These are phyloP conservation scores for Zygosaccharomyces siamensis DNA, from an alignment of 805 yeast species.

Conservation along the genomic window DNA sequence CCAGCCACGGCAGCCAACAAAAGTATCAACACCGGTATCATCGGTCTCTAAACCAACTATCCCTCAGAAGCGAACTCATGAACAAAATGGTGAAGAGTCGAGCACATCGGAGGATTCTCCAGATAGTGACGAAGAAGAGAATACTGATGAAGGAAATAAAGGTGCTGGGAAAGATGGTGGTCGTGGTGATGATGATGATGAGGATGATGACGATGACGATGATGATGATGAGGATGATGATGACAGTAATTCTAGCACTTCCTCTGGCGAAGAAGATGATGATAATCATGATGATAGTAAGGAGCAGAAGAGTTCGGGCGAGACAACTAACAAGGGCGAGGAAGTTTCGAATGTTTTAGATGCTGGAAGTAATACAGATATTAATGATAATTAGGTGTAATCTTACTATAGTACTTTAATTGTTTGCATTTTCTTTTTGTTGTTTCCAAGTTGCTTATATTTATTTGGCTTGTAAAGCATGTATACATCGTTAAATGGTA, in stretches of 20 bases:
- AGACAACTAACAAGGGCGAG: background rate
- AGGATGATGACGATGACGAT: conserved; percentile 1
- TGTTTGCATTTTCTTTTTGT: conserved; percentile 2
- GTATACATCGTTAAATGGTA: background rate
- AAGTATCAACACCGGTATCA: conserved; percentile 13
- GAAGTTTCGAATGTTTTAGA: background rate
- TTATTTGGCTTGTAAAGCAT: background rate
- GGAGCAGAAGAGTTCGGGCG: conserved; percentile 1
- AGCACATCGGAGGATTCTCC: conserved; percentile 16
- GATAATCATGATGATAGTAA: conserved; percentile 48
- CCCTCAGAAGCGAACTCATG: conserved; percentile 23
- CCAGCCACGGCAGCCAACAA: conserved; percentile 32
- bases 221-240: conserved; percentile 32
- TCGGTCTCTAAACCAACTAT: conserved; percentile 13
- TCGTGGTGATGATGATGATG: conserved; percentile 7
- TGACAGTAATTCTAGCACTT: conserved; percentile 4
- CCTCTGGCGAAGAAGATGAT: conserved; percentile 29
- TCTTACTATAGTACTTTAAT: conserved; percentile 12
- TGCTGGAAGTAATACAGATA: conserved; percentile 15
- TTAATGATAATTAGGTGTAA: conserved; percentile 28
- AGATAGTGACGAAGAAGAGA: conserved; percentile 28
- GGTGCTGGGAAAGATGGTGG: conserved; percentile 22
- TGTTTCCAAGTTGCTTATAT: background rate
- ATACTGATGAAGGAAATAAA: conserved; percentile 16
- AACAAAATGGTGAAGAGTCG: conserved; percentile 12